These are phyloP conservation scores for Beauveria asiatica DNA, from an alignment of 2,329 filamentous ascomycete species.

Conservation along the genomic window DNA sequence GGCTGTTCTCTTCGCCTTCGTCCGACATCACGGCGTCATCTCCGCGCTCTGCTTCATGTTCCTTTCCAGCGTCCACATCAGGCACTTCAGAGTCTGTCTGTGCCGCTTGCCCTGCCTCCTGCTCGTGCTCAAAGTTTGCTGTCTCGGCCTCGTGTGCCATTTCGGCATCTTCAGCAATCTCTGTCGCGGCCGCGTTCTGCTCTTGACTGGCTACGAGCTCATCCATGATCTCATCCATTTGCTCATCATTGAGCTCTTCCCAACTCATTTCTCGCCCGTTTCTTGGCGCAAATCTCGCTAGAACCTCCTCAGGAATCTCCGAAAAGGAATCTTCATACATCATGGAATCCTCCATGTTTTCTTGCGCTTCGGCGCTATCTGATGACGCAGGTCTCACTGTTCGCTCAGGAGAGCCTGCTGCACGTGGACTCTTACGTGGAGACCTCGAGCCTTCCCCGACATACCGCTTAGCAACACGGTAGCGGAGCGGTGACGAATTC, in stretches of 20 bases:
- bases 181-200: not conserved
- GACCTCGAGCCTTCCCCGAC: not conserved
- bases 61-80: not conserved
- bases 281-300: slow-evolving; percentile 34
- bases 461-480: slow-evolving; percentile 23
- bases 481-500: slow-evolving; percentile 22
- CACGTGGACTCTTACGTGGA: not conserved
- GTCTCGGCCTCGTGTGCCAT: not conserved
- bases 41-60: not conserved
- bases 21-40: slow-evolving; percentile 8
- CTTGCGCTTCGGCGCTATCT: not conserved
- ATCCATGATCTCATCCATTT: slow-evolving; percentile 1
- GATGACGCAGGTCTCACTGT: not conserved
- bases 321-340: slow-evolving; percentile 49
- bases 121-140: not conserved
- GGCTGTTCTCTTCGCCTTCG: not conserved
- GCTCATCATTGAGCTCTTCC: slow-evolving; percentile 12
- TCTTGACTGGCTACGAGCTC: not conserved
- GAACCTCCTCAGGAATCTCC: slow-evolving; percentile 42
- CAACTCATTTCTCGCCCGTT: not conserved
- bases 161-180: not conserved
- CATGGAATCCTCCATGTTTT: slow-evolving; percentile 20
- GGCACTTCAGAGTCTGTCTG: not conserved
- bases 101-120: not conserved
- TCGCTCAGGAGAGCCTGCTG: slow-evolving; percentile 2